A percentile compares a stretch with the other conserved stretches of the same genome.
Conservation (phyloP, 305 asterid species). For the Solanum chacoense region DNA sequence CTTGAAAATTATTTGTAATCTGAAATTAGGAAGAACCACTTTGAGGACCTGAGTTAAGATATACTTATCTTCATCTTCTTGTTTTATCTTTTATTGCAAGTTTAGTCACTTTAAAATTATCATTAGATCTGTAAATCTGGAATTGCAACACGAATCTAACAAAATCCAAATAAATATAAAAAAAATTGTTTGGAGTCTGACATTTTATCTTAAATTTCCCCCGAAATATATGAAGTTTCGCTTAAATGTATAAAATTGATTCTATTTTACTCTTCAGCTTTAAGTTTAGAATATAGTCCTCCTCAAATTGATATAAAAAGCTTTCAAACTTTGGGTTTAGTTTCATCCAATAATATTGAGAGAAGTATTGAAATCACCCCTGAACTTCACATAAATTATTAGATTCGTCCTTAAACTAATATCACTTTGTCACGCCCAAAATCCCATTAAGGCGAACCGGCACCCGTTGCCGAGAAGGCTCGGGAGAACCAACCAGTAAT, state of each 20-base stretch:
- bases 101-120: neutral
- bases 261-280: neutral
- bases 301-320: neutral
- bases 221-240: neutral
- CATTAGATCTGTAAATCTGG: neutral
- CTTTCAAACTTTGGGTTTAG: neutral
- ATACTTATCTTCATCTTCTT: neutral
- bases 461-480: too few species aligned
- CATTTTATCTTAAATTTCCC: neutral
- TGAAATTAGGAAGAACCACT: neutral
- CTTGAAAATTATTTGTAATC: neutral
- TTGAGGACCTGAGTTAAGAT: neutral
- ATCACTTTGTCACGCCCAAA: too few species aligned
- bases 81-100: too few species aligned
- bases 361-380: too few species aligned
- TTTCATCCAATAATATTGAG: neutral
- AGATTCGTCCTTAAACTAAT: too few species aligned
- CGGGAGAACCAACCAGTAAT: too few species aligned
- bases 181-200: too few species aligned
- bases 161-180: too few species aligned
- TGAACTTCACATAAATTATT: too few species aligned
- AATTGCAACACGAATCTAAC: neutral
- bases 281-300: neutral
- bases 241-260: neutral
- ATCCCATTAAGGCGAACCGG: too few species aligned